Base-by-base conservation (phyloP, 2,329 filamentous ascomycete genomes). In the Teratosphaeriaceae sp. region DNA sequence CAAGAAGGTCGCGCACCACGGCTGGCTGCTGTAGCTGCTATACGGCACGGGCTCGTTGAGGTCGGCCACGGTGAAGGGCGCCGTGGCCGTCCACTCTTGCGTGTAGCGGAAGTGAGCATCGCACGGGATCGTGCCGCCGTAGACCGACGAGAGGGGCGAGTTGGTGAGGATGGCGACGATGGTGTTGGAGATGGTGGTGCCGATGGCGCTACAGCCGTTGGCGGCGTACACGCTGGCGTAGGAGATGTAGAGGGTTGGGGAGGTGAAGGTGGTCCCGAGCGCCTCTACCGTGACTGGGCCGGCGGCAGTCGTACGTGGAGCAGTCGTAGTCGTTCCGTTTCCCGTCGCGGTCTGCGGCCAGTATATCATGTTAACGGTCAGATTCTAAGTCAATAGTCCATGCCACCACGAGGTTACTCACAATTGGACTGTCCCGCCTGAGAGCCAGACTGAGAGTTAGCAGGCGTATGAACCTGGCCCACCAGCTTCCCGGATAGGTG, bases 21-120 rank as follows among this genome's bases (percentile, higher is more conserved):
- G 49, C 22, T 53, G 52, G 9, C 34, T 39, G 12, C 41, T 45
- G 43, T 53, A 53, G 38, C 50, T 53, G 23, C 29, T 36, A 21
- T 44, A 39, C 16, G 33, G 48, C 5, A 42, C 42, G 11, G 36
- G 34, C 7, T 34, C 21, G 31, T 53, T 31, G 26, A 53, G 35
- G 21, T 51, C 48, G 8, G 31, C 22, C 5, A 52, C 30, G 5
- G 21, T 47, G 29, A 52, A 52, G 1, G 48, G 34, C 12, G 50
- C 50, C 23, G 48, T 51, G 12, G 21, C 39, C 13, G 43, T 47
- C 40, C 31, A 37, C 1, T 42, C 43, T 18, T 47, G 38, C 1
- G 43, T 45, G 7, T 36, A 37, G 1, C 41, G 21, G 23, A 43
- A 23, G 31, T 45, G 38, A 3, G 37, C 40, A 24, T 46, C 42